Base-by-base conservation (phyloP, 495 filamentous ascomycete genomes). In the Aspergillus kassunensis region DNA sequence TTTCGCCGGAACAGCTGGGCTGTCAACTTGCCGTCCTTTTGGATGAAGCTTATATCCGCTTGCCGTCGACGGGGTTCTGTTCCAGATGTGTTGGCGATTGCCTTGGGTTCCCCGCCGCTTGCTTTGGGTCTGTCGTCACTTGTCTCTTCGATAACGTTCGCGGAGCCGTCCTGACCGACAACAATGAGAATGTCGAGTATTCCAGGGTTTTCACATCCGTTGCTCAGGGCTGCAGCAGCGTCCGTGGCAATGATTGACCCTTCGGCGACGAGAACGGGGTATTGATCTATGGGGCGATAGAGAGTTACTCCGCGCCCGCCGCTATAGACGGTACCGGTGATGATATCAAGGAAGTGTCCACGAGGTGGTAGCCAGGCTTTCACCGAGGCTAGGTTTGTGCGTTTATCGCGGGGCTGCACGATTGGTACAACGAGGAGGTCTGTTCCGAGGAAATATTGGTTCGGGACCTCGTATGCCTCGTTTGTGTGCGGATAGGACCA, bases 181-280 rank as follows among this genome's bases (percentile, higher is more conserved):
- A 80, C 73, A 3, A 84, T 61, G 6, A 78, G 43, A 19, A 82
- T 51, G 35, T 78, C 72, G 15, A 82, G 53, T 1, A 51, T 49
- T 0, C 56, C 35, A 0, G 79, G 77, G 12, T 72, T 67, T 1
- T 55, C 41, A 9, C 67, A 66, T 19, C 74, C 77, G 56, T 80
- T 80, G 11, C 16, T 12, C 0, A 71, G 68, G 7, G 49, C 50
- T 8, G 56, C 34, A 10, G 64, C 56, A 13, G 43, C 51, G 48
- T 81, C 80, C 7, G 81, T 48, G 0, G 79, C 74, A 29, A 84
- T 59, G 20, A 83, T 80, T 29, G 79, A 67, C 13, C 81, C 81
- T 54, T 83, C 76, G 9, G 45, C 56, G 6, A 76, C 78, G 15
- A 83, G 65, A 0, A 81, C 75, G 2, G 80, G 80, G 49, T 74